Percentiles rank a stretch among this genome's conserved stretches.
Evolutionary conservation across 2,329 filamentous ascomycete species (phyloP).

Genomic region (Verticillium alfalfae): DNA sequence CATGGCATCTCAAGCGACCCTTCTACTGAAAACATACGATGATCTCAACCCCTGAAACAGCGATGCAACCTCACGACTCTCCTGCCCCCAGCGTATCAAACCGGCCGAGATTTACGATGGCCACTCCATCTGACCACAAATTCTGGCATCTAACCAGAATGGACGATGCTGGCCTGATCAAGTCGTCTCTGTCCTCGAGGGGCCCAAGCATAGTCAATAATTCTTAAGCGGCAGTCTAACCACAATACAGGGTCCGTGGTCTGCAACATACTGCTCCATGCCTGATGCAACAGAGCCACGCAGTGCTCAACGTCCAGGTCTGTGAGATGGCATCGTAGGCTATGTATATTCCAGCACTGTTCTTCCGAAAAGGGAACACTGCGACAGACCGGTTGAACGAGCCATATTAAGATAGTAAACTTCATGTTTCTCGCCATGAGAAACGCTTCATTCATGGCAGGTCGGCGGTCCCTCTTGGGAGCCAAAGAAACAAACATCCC

Average conservation of each 20-base stretch:
- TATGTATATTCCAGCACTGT: neutral
- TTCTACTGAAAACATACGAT: neutral
- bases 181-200: neutral
- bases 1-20: neutral
- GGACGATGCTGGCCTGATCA: neutral
- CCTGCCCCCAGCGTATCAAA: neutral
- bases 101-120: neutral
- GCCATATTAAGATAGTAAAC: neutral
- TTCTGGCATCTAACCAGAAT: neutral
- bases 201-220: neutral
- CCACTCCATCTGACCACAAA: neutral
- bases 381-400: neutral
- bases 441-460: neutral
- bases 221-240: neutral
- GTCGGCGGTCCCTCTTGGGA: neutral
- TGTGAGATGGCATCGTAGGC: neutral
- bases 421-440: neutral
- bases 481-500: too few species aligned
- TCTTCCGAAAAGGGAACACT: neutral
- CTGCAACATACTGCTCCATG: neutral
- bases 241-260: neutral
- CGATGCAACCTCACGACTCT: constrained; percentile 5
- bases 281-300: neutral
- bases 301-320: too few species aligned
- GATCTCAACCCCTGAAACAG: constrained; percentile 8